Evolutionary conservation across 371 early-diverging fungal species (phyloP), one percentile per base, ranked within the genome.

Genomic region (Sporodiniella umbellata): DNA sequence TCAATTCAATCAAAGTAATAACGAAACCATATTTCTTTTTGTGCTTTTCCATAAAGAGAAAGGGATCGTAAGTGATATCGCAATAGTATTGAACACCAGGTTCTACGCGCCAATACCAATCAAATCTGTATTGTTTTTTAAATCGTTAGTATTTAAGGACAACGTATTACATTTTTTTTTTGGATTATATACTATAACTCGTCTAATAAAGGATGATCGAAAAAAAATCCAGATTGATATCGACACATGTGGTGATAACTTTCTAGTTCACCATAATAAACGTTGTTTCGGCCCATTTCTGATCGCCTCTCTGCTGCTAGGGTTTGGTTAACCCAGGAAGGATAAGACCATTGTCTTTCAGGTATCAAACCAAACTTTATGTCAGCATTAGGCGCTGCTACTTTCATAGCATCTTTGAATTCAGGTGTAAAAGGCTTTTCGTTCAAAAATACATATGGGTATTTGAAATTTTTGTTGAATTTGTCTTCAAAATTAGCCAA

Each of bases 101-200:
- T 64, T 94, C 95, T 7, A 95, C 76, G 11, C 96, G 69, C 96
- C 96, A 95, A 56, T 94, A 95, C 66, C 83, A 94, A 24, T 92
- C 87, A 48, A 89, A 86, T 75, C 72, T 90, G 33, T 12, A 12
- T 7, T 12, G 22, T 28, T 14, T 18, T 15, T 33, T 30, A 15
- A 42, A 28, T 28, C 30, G 10, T 28, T 28, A 28, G 10, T 10
- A 17, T 18, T 46, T 7, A 23, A 14, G n/a, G n/a, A n/a, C n/a
- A n/a, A n/a, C n/a, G 8, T 26, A 39, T 33, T 15, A 33, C 62
- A 31, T 31, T 31, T 67, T 85, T 96, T 63, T 31, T 10, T 31
- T 31, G n/a, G 4, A 35, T 35, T 8, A 35, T 35, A 35, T 35
- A 35, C 35, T 35, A 35, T 35, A 35, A 35, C 35, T 87, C 77